A percentile compares a stretch with the other conserved stretches of the same genome.
These are phyloP conservation scores for Talaromyces albobiverticillius DNA, from an alignment of 2,329 filamentous ascomycete genomes.

Conservation along the genomic window DNA sequence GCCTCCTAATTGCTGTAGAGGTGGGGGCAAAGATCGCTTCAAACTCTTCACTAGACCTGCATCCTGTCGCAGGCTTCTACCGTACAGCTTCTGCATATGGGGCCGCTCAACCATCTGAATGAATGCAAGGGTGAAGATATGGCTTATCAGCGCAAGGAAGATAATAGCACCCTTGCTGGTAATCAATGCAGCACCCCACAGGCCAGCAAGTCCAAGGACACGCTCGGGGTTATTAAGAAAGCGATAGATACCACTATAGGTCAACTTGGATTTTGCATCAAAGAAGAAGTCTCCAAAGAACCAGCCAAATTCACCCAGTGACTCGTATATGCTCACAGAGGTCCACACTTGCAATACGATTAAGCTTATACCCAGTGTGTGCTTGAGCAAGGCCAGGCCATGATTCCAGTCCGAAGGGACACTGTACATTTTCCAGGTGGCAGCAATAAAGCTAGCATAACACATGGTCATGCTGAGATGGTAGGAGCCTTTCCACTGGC, in stretches of 20 bases:
- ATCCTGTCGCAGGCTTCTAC: slow-evolving; percentile 74
- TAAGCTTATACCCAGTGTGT: slow-evolving; percentile 77
- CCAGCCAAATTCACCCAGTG: slow-evolving; percentile 96
- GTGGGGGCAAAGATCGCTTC: slow-evolving; percentile 77
- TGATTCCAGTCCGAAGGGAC: slow-evolving; percentile 83
- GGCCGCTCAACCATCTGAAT: slow-evolving; percentile 92
- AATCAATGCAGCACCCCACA: slow-evolving; percentile 93
- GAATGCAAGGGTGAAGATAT: slow-evolving; percentile 80
- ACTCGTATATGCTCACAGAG: slow-evolving; percentile 87
- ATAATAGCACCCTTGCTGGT: slow-evolving; percentile 87
- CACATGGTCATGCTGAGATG: slow-evolving; percentile 89
- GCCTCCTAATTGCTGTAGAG: slow-evolving; percentile 77
- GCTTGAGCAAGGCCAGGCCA: slow-evolving; percentile 79
- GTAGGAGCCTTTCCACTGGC: slow-evolving; percentile 95
- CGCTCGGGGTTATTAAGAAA: slow-evolving; percentile 98
- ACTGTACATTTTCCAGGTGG: slow-evolving; percentile 94
- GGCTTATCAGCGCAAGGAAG: slow-evolving; percentile 78
- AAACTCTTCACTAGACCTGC: slow-evolving; percentile 91
- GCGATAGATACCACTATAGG: slow-evolving; percentile 95
- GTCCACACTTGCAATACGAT: slow-evolving; percentile 92
- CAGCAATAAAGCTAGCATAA: slow-evolving; percentile 82
- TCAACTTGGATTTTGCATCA: slow-evolving; percentile 81
- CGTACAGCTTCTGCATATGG: slow-evolving; percentile 98
- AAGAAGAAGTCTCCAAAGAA: slow-evolving; percentile 99
- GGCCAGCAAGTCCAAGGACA: slow-evolving; percentile 86